Evolutionary conservation across 2,329 filamentous ascomycete species (phyloP).

Genomic region (Fusarium globosum): DNA sequence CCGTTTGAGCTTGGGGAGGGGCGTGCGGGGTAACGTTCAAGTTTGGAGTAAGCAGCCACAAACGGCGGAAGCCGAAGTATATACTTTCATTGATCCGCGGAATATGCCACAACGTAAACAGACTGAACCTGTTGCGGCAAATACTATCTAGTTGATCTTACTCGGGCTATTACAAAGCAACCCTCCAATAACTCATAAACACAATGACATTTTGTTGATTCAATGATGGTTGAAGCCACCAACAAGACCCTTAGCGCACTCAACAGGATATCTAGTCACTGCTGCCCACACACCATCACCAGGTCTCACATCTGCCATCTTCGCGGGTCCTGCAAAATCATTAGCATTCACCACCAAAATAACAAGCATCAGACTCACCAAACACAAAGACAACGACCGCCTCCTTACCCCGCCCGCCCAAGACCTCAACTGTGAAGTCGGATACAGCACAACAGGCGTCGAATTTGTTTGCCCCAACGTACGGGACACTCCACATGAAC

Average conservation of each 20-base stretch:
- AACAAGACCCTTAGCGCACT: background rate
- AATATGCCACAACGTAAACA: background rate
- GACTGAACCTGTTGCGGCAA: background rate
- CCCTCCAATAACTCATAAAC: accelerated
- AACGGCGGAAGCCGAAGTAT: background rate
- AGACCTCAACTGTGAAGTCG: background rate
- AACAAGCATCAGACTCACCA: background rate
- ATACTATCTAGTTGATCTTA: accelerated
- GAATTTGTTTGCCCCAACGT: conserved; percentile 14
- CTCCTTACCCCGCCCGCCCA: conserved; percentile 8
- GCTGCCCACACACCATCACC: background rate
- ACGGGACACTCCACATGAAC: conserved; percentile 8
- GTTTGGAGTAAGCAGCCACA: background rate
- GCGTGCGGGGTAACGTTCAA: background rate
- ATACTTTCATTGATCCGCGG: background rate
- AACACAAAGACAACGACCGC: conserved; percentile 16
- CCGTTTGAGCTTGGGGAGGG: too few relatives aligned
- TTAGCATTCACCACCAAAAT: background rate
- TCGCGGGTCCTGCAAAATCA: background rate
- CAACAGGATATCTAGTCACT: background rate
- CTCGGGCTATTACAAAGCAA: accelerated
- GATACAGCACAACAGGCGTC: background rate
- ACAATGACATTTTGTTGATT: background rate
- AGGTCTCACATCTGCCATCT: background rate
- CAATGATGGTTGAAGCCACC: background rate